These are phyloP conservation scores for Colletotrichum tofieldiae DNA, from an alignment of 2,329 filamentous ascomycete genomes.

Conservation along the genomic window DNA sequence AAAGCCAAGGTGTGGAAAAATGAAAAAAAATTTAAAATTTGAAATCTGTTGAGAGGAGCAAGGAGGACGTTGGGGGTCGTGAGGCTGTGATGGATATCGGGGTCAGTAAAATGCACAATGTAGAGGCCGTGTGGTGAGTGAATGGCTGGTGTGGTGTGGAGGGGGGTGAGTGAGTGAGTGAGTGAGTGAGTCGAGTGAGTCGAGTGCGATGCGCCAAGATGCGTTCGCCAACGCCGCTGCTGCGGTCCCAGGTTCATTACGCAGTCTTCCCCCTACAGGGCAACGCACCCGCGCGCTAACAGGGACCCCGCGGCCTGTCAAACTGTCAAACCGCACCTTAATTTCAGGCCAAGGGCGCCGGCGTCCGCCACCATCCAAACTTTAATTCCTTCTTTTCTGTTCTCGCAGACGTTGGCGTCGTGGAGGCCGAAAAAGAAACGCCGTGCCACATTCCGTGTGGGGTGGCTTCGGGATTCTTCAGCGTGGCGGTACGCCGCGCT, in stretches of 20 bases:
- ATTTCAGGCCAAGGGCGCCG: not conserved
- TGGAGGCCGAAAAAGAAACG: too few species aligned
- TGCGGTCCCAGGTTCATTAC: not conserved
- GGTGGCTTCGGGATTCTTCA: too few species aligned
- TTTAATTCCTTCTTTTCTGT: not conserved
- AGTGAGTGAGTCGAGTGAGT: not conserved
- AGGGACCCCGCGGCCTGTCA: slow-evolving; percentile 23
- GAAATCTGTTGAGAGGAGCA: not conserved
- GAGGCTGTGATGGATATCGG: not conserved
- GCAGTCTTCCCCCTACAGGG: not conserved
- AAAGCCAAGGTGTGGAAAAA: too few species aligned
- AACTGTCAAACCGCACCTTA: slow-evolving; percentile 1
- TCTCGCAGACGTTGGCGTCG: too few species aligned
- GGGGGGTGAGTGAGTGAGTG: not conserved
- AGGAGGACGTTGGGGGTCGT: not conserved
- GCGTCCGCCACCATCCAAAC: not conserved
- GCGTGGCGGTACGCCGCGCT: too few species aligned
- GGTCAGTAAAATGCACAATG: not conserved
- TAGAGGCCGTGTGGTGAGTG: too few species aligned
- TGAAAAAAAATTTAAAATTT: too few species aligned
- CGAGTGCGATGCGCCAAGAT: not conserved
- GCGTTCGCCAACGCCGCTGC: too few species aligned
- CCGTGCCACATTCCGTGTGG: too few species aligned
- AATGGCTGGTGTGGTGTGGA: not conserved
- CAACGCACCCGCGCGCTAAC: not conserved